A percentile compares a stretch with the other conserved stretches of the same genome.
phyloP scores from a whole-genome alignment of 306 rosid species.

The Senna tora region DNA sequence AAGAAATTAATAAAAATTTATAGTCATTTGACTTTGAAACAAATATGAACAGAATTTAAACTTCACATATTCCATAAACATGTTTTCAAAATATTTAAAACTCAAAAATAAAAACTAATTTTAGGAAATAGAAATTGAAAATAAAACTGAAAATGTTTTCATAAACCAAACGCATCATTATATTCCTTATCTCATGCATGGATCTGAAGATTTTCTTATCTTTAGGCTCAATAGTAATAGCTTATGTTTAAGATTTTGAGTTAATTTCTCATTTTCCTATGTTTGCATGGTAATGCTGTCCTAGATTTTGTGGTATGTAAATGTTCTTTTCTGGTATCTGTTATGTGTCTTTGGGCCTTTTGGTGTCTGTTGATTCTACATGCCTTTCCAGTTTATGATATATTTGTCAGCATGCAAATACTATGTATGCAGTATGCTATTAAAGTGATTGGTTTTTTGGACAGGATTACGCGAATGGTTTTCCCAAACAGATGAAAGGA shows the following conservation, averaged over 20 bases:
- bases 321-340: background rate
- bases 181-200: background rate
- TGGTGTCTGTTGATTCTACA: background rate
- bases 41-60: too few species aligned
- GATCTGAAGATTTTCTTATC: slow-evolving; percentile 1
- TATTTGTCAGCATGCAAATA: background rate
- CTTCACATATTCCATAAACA: too few species aligned
- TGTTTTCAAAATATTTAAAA: too few species aligned
- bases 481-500: slow-evolving; percentile 93
- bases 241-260: background rate
- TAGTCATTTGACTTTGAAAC: too few species aligned
- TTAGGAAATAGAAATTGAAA: too few species aligned
- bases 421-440: background rate
- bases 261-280: background rate
- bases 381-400: background rate
- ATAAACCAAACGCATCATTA: too few species aligned
- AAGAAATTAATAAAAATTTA: too few species aligned
- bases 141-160: too few species aligned
- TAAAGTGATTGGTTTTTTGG: slow-evolving; percentile 25
- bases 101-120: too few species aligned
- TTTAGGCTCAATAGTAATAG: background rate
- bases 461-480: slow-evolving; percentile 97
- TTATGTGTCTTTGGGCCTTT: background rate
- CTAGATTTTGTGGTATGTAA: background rate
- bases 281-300: background rate